phyloP scores from a whole-genome alignment of 148 eudicot genomes.

The Vaccinium myrtillus region DNA sequence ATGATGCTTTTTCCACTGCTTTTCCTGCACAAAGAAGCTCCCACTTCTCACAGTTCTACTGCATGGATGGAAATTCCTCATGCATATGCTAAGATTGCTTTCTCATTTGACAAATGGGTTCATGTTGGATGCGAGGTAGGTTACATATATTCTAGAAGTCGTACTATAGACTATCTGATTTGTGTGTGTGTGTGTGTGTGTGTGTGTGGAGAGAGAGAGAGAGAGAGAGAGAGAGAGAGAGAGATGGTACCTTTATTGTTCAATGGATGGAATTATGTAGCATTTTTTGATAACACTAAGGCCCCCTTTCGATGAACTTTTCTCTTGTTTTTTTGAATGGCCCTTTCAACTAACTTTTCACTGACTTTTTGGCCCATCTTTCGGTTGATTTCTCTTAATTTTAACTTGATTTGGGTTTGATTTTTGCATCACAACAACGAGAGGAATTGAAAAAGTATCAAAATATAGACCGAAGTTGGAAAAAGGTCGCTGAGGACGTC shows the following conservation, averaged over 20 bases:
- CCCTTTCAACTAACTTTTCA: too few relatives aligned
- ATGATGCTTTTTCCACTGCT: conserved; percentile 45
- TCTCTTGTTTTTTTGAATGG: too few relatives aligned
- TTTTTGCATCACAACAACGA: too few relatives aligned
- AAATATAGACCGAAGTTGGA: too few relatives aligned
- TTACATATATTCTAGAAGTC: not conserved
- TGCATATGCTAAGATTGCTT: conserved; percentile 37
- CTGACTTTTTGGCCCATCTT: too few relatives aligned
- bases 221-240: not conserved
- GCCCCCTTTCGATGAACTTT: too few relatives aligned
- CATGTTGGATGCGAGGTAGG: conserved; percentile 89
- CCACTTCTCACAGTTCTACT: conserved; percentile 26
- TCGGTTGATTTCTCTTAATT: too few relatives aligned
- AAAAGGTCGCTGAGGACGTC: too few relatives aligned
- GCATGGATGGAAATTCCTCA: conserved; percentile 31
- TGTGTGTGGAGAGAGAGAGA: not conserved
- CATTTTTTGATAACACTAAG: not conserved
- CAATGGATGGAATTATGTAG: not conserved
- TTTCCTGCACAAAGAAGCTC: conserved; percentile 35
- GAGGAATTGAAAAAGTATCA: too few relatives aligned
- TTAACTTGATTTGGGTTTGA: too few relatives aligned
- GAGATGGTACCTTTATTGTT: too few relatives aligned
- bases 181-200: too few relatives aligned
- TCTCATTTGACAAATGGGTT: conserved; percentile 67
- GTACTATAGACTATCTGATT: not conserved